These are phyloP conservation scores for Trichoderma koningiopsis DNA, from an alignment of 2,329 filamentous ascomycete genomes.

Conservation along the genomic window DNA sequence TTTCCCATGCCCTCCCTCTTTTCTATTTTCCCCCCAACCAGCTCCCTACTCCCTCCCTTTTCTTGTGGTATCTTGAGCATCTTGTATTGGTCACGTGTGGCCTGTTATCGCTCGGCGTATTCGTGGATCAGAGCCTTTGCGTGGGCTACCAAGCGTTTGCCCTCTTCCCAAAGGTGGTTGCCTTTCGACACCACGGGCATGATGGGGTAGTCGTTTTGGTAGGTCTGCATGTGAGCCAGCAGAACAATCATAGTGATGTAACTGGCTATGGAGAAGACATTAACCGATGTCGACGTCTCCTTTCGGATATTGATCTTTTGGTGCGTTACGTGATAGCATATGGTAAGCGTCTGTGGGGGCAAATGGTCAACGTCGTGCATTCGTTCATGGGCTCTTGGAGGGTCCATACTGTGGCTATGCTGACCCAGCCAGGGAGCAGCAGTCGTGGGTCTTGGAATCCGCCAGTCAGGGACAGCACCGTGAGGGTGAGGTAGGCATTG, in stretches of 20 bases:
- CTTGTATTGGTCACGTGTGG: background rate
- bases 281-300: conserved; percentile 75
- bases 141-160: conserved; percentile 34
- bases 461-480: conserved; percentile 69
- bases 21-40: background rate
- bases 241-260: conserved; percentile 75
- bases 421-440: conserved; percentile 75
- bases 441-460: conserved; percentile 70
- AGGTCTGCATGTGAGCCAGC: conserved; percentile 66
- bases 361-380: conserved; percentile 1
- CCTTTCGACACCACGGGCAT: conserved; percentile 57
- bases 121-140: conserved; percentile 37
- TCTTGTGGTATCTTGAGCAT: background rate
- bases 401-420: conserved; percentile 67
- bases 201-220: conserved; percentile 61
- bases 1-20: background rate
- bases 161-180: conserved; percentile 41
- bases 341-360: conserved; percentile 62
- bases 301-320: conserved; percentile 78
- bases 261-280: conserved; percentile 74
- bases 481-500: conserved; percentile 74
- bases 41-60: background rate
- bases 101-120: conserved; percentile 36
- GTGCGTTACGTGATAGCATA: conserved; percentile 75
- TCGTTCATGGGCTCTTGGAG: background rate